Conservation (phyloP, 495 filamentous ascomycete genomes). For the Penicillium flavigenum region DNA sequence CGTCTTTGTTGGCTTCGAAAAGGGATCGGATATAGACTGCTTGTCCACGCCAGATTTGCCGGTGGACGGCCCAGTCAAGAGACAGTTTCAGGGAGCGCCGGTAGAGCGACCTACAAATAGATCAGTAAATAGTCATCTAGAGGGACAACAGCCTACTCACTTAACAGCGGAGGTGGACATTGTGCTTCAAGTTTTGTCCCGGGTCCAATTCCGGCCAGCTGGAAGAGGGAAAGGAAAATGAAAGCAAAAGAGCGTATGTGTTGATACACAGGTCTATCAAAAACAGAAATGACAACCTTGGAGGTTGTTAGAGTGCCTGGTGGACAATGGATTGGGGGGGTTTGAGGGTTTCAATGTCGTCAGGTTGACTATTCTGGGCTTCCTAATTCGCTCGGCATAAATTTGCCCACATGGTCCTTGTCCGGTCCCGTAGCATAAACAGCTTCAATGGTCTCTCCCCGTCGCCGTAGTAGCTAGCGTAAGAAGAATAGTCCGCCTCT, state of each 20-base stretch:
- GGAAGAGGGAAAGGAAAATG: not conserved
- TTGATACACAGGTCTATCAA: not conserved
- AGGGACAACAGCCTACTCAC: slow-evolving; percentile 28
- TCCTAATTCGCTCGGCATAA: slow-evolving; percentile 26
- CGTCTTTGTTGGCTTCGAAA: slow-evolving; percentile 89
- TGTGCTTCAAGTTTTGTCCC: slow-evolving; percentile 17
- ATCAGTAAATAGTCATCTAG: slow-evolving; percentile 15
- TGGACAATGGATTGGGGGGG: not conserved
- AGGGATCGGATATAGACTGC: slow-evolving; percentile 92
- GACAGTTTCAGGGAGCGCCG: slow-evolving; percentile 88
- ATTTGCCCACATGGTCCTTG: slow-evolving; percentile 26
- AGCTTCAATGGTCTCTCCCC: slow-evolving; percentile 25
- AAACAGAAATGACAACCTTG: not conserved
- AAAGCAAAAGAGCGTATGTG: not conserved
- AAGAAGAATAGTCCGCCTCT: slow-evolving; percentile 43
- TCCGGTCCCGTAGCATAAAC: slow-evolving; percentile 7
- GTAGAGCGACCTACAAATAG: slow-evolving; percentile 73
- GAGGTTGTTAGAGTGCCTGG: not conserved
- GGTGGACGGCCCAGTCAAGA: slow-evolving; percentile 91
- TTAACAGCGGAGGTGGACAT: slow-evolving; percentile 39
- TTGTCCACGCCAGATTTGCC: slow-evolving; percentile 89
- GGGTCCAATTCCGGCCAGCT: slow-evolving; percentile 11
- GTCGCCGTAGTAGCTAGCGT: slow-evolving; percentile 24
- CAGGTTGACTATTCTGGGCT: slow-evolving; percentile 31
- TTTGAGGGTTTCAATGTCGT: slow-evolving; percentile 4